Percentiles rank a stretch among this genome's conserved stretches.
Conservation (phyloP, 2,329 filamentous ascomycete genomes). For the Ophiostoma triangulosporum region DNA sequence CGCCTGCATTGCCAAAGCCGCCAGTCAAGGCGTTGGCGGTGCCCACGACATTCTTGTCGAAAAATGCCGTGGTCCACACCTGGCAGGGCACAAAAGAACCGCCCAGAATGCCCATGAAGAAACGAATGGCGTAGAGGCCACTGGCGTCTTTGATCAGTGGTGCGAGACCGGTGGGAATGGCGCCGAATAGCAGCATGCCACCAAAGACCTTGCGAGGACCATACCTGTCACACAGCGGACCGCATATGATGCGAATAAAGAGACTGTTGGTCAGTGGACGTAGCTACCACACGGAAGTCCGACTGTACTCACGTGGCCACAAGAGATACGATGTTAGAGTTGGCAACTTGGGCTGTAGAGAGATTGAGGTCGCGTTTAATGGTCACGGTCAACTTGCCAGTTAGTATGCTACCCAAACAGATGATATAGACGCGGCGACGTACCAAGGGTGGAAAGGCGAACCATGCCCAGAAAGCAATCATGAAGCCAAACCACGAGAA, state of each 20-base stretch:
- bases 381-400: slow-evolving; percentile 47
- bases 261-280: slow-evolving; percentile 30
- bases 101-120: slow-evolving; percentile 70
- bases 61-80: slow-evolving; percentile 87
- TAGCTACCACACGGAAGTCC: not conserved
- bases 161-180: slow-evolving; percentile 70
- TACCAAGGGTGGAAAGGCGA: slow-evolving; percentile 78
- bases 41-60: slow-evolving; percentile 82
- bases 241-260: slow-evolving; percentile 62
- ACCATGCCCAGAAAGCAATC: slow-evolving; percentile 84
- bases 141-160: slow-evolving; percentile 56
- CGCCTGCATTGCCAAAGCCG: slow-evolving; percentile 76
- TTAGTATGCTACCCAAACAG: not conserved
- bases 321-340: slow-evolving; percentile 82
- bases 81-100: slow-evolving; percentile 75
- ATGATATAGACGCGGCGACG: too few relatives aligned
- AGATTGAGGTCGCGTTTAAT: slow-evolving; percentile 70
- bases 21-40: slow-evolving; percentile 77
- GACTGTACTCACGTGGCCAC: slow-evolving; percentile 42
- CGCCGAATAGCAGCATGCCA: slow-evolving; percentile 59
- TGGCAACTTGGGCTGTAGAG: slow-evolving; percentile 57
- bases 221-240: slow-evolving; percentile 73
- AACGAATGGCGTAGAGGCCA: slow-evolving; percentile 59
- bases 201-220: slow-evolving; percentile 73
- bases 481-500: slow-evolving; percentile 82